A percentile compares a stretch with the other conserved stretches of the same genome.
Evolutionary conservation across 495 filamentous ascomycete species (phyloP).

Genomic region (Xylaria longipes): DNA sequence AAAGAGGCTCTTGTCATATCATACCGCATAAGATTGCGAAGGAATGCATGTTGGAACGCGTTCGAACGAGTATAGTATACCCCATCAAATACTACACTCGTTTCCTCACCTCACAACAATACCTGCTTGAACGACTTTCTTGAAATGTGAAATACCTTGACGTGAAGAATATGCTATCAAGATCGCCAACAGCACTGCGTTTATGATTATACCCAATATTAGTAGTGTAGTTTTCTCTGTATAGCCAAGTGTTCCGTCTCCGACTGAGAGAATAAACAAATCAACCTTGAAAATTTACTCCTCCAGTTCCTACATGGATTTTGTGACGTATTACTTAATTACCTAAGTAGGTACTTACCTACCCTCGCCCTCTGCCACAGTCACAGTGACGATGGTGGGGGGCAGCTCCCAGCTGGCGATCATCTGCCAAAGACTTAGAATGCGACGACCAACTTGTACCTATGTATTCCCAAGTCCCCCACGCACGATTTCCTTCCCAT

Average conservation of each 20-base stretch:
- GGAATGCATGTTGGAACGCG: slow-evolving; percentile 10
- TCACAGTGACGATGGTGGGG: background rate
- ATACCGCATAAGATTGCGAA: slow-evolving; percentile 9
- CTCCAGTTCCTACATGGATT: background rate
- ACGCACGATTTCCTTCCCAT: background rate
- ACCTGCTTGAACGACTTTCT: background rate
- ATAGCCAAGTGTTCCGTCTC: background rate
- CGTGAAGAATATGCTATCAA: background rate
- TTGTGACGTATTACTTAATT: background rate
- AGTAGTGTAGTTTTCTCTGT: background rate
- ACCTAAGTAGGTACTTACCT: background rate
- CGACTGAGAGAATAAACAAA: too few species aligned
- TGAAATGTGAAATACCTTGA: background rate
- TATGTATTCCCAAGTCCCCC: background rate
- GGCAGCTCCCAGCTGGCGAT: background rate
- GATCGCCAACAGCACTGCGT: background rate
- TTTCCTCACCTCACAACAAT: slow-evolving; percentile 1
- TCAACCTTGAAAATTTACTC: background rate
- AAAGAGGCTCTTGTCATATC: slow-evolving; percentile 2
- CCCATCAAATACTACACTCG: slow-evolving; percentile 18
- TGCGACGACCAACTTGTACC: background rate
- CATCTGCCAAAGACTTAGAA: background rate
- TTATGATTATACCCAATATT: background rate
- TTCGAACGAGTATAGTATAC: slow-evolving; percentile 25
- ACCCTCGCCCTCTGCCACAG: too few species aligned